phyloP scores from a whole-genome alignment of 2,329 filamentous ascomycete species.

The Aspergillus glaucus region DNA sequence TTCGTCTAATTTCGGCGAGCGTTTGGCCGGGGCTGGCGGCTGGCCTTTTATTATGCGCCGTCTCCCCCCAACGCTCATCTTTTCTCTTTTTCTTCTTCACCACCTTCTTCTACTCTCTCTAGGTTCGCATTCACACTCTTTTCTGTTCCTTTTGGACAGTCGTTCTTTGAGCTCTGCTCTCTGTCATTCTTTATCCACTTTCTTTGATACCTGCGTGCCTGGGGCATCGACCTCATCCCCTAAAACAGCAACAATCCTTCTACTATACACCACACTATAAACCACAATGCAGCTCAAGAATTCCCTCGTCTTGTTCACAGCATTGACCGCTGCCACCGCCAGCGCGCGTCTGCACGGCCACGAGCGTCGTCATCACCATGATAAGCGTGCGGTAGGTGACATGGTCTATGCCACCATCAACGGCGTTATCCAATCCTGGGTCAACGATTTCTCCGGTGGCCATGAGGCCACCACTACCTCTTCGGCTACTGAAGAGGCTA shows the following conservation, averaged over 20 bases:
- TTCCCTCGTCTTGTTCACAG: conserved; percentile 29
- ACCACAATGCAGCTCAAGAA: conserved; percentile 35
- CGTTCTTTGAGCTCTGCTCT: neutral
- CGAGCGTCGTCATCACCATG: conserved; percentile 31
- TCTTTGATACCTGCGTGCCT: neutral
- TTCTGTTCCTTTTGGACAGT: neutral
- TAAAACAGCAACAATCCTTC: neutral
- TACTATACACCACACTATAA: neutral
- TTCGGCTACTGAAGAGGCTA: conserved; percentile 8
- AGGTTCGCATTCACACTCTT: neutral
- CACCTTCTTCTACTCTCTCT: neutral
- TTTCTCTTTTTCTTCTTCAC: neutral
- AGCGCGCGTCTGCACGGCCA: conserved; percentile 34
- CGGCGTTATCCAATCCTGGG: conserved; percentile 28
- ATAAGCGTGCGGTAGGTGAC: conserved; percentile 29
- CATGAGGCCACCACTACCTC: conserved; percentile 5
- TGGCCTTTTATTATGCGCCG: neutral
- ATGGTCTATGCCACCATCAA: conserved; percentile 28
- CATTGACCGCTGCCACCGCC: conserved; percentile 31
- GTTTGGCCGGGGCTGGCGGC: too few species aligned
- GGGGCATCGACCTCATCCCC: neutral
- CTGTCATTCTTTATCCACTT: neutral
- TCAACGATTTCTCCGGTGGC: conserved; percentile 26
- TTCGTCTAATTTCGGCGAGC: too few species aligned
- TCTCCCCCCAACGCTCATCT: neutral